A percentile compares a stretch with the other conserved stretches of the same genome.
These are phyloP conservation scores for Rhodotorula toruloides DNA, from an alignment of 768 basidiomycete species.

Conservation along the genomic window DNA sequence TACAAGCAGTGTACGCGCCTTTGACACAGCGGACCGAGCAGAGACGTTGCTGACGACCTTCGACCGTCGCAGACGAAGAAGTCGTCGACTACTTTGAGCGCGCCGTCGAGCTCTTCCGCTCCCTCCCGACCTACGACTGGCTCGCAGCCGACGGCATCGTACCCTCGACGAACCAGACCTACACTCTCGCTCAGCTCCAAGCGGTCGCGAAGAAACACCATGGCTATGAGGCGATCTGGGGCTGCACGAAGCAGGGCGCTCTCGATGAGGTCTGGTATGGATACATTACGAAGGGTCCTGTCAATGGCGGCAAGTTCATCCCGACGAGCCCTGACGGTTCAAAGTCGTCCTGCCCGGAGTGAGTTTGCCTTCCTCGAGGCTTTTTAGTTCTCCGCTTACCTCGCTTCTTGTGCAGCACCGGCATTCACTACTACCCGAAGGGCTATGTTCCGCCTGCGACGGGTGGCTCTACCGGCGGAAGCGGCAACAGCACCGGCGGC, in stretches of 20 bases:
- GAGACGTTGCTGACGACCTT: background rate
- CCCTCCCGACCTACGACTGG: constrained; percentile 69
- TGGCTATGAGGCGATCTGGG: constrained; percentile 30
- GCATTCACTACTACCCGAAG: background rate
- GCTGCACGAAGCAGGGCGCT: constrained; percentile 2
- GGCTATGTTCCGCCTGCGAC: too few relatives aligned
- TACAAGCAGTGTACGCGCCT: constrained; percentile 16
- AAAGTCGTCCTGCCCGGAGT: constrained; percentile 36
- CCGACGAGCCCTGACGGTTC: background rate
- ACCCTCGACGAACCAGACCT: constrained; percentile 59
- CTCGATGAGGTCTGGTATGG: constrained; percentile 27
- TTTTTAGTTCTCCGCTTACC: constrained; percentile 24
- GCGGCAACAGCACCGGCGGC: background rate
- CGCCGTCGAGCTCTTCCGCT: constrained; percentile 45
- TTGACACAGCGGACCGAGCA: background rate
- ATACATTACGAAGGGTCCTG: constrained; percentile 20
- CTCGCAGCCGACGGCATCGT: constrained; percentile 67
- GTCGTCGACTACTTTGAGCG: constrained; percentile 45
- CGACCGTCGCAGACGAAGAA: constrained; percentile 33
- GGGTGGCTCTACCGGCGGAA: background rate
- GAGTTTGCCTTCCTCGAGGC: constrained; percentile 63
- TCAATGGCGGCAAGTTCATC: constrained; percentile 32
- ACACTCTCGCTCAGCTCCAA: constrained; percentile 50
- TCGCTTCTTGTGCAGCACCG: constrained; percentile 42
- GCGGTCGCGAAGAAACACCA: constrained; percentile 13